Evolutionary conservation across 768 basidiomycete genomes (phyloP).

Genomic region (Rhodotorula toruloides): DNA sequence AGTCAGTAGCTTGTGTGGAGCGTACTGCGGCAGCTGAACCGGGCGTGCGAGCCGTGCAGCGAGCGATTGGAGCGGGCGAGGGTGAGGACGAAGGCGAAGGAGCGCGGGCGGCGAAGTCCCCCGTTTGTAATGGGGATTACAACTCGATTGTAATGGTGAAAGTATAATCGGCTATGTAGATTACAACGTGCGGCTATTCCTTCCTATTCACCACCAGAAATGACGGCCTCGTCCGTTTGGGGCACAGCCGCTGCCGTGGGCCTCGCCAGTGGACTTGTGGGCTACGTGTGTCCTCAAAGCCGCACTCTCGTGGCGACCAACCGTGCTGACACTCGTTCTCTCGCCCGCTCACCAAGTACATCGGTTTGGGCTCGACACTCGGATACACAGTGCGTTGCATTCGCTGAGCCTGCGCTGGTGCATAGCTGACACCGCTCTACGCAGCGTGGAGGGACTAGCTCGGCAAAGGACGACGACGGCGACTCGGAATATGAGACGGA

Average conservation of each 20-base stretch:
- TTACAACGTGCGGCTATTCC: background rate
- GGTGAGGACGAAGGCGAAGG: too few relatives aligned
- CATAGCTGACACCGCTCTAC: background rate
- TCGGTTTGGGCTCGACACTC: slow-evolving; percentile 28
- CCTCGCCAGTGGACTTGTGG: slow-evolving; percentile 18
- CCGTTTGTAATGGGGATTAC: too few relatives aligned
- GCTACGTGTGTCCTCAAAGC: slow-evolving; percentile 18
- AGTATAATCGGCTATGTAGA: too few relatives aligned
- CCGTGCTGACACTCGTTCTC: too few relatives aligned
- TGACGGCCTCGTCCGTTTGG: slow-evolving; percentile 18
- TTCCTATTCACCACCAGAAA: background rate
- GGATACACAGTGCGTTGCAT: slow-evolving; percentile 18
- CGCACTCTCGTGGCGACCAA: too few relatives aligned
- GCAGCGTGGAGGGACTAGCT: slow-evolving; percentile 16
- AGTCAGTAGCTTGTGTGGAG: too few relatives aligned
- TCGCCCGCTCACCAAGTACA: background rate
- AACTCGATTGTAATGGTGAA: too few relatives aligned
- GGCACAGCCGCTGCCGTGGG: slow-evolving; percentile 25
- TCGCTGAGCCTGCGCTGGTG: rapidly evolving
- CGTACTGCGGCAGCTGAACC: too few relatives aligned
- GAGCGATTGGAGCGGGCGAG: background rate
- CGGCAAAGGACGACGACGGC: slow-evolving; percentile 7
- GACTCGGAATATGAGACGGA: slow-evolving; percentile 27
- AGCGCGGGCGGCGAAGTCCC: too few relatives aligned
- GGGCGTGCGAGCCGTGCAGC: too few relatives aligned